phyloP scores from a whole-genome alignment of 495 filamentous ascomycete genomes.

The Neurospora sp. region DNA sequence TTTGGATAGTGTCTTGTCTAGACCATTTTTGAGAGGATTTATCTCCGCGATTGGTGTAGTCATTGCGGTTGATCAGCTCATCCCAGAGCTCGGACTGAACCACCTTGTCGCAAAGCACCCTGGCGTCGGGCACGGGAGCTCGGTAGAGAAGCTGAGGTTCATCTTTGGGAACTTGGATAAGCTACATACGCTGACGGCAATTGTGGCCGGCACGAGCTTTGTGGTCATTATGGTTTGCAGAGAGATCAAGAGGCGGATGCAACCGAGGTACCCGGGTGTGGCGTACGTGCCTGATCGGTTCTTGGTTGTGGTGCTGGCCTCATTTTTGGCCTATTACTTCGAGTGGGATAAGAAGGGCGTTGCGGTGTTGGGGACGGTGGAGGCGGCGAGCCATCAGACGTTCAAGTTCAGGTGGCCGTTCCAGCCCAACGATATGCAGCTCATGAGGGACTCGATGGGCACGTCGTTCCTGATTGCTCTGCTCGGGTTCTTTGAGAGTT shows the following conservation, averaged over 20 bases:
- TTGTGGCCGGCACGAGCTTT: constrained; percentile 72
- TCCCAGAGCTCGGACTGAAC: constrained; percentile 79
- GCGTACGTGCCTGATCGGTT: constrained; percentile 92
- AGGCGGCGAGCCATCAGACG: constrained; percentile 51
- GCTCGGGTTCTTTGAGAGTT: constrained; percentile 96
- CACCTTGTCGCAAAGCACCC: constrained; percentile 43
- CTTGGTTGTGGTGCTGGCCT: constrained; percentile 77
- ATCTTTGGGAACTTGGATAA: constrained; percentile 53
- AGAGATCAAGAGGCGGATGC: constrained; percentile 70
- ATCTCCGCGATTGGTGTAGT: constrained; percentile 95
- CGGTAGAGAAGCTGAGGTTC: constrained; percentile 74
- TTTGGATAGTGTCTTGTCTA: constrained; percentile 84
- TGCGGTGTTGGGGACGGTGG: constrained; percentile 70
- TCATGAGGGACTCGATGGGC: constrained; percentile 78
- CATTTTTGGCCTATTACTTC: constrained; percentile 67
- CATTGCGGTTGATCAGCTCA: constrained; percentile 88
- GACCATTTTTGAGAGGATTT: constrained; percentile 88
- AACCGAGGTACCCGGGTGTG: constrained; percentile 69
- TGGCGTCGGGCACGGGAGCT: constrained; percentile 68
- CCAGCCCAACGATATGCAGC: constrained; percentile 57
- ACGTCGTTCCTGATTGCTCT: constrained; percentile 91
- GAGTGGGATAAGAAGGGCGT: constrained; percentile 76
- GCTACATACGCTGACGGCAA: constrained; percentile 62
- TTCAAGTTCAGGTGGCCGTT: constrained; percentile 87
- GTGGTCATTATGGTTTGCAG: constrained; percentile 78